Conservation (phyloP, 495 filamentous ascomycete genomes). For the Paragyromitra xinjiangensis region DNA sequence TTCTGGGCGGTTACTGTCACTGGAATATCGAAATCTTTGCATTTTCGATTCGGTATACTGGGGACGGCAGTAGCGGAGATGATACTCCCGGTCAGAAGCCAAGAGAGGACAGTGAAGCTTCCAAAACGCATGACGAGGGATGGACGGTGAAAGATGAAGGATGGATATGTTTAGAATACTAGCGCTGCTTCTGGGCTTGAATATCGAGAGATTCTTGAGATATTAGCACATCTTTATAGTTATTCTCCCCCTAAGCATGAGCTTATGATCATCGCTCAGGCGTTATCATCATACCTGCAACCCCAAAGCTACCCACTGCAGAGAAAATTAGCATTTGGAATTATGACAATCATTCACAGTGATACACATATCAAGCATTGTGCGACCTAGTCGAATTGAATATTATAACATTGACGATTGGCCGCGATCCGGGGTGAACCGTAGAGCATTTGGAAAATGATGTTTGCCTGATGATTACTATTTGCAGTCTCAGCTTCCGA, state of each 20-base stretch:
- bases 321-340: slow-evolving; percentile 8
- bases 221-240: neutral
- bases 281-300: slow-evolving; percentile 12
- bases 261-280: neutral
- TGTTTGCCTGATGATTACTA: slow-evolving; percentile 15
- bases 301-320: neutral
- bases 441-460: neutral
- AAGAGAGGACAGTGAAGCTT: slow-evolving; percentile 14
- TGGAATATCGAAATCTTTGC: slow-evolving; percentile 59
- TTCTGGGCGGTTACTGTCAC: slow-evolving; percentile 59
- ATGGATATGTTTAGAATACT: neutral
- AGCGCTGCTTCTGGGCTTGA: neutral
- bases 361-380: neutral
- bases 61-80: slow-evolving; percentile 17
- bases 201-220: neutral
- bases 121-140: slow-evolving; percentile 1
- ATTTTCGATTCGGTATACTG: slow-evolving; percentile 38
- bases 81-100: neutral
- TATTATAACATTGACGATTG: neutral
- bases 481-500: neutral
- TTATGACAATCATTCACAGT: neutral
- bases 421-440: slow-evolving; percentile 3
- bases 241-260: neutral
- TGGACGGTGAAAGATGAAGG: neutral
- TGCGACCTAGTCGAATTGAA: neutral